Evolutionary conservation across 208 protist species (phyloP).

Genomic region (Acanthamoeba divionensis): DNA sequence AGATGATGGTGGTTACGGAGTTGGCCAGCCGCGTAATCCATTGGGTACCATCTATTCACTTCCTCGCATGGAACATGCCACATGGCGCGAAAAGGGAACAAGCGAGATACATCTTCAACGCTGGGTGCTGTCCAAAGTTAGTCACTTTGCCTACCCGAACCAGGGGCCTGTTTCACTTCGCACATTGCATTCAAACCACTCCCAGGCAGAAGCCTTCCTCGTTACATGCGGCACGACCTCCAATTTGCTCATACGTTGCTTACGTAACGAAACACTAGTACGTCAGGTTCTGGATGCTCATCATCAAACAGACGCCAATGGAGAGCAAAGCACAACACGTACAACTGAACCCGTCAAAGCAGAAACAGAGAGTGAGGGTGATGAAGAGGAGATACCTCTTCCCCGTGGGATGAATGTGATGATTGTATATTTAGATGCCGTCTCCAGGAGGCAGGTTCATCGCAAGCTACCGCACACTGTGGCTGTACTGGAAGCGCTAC

Average conservation of each 20-base stretch:
- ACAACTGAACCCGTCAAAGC: too few relatives aligned
- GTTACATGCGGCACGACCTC: background rate
- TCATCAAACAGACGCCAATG: too few relatives aligned
- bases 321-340: too few relatives aligned
- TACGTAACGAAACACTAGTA: background rate
- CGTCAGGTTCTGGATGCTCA: too few relatives aligned
- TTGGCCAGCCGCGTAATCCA: too few relatives aligned
- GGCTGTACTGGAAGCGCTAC: background rate
- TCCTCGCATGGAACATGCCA: background rate
- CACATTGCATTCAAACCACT: too few relatives aligned
- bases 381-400: too few relatives aligned
- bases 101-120: slow-evolving; percentile 17
- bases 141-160: slow-evolving; percentile 22
- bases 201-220: background rate
- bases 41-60: background rate
- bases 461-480: slow-evolving; percentile 8
- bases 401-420: slow-evolving; percentile 37
- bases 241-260: slow-evolving; percentile 7
- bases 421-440: background rate
- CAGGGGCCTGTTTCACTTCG: background rate
- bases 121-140: background rate
- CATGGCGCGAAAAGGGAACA: background rate
- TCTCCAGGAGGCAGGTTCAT: background rate
- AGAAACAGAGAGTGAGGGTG: too few relatives aligned
- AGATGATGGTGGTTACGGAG: too few relatives aligned